Evolutionary conservation across 73 alveolate genomes (phyloP), one percentile per base, ranked within the genome.

Genomic region (Symbiodinium natans): DNA sequence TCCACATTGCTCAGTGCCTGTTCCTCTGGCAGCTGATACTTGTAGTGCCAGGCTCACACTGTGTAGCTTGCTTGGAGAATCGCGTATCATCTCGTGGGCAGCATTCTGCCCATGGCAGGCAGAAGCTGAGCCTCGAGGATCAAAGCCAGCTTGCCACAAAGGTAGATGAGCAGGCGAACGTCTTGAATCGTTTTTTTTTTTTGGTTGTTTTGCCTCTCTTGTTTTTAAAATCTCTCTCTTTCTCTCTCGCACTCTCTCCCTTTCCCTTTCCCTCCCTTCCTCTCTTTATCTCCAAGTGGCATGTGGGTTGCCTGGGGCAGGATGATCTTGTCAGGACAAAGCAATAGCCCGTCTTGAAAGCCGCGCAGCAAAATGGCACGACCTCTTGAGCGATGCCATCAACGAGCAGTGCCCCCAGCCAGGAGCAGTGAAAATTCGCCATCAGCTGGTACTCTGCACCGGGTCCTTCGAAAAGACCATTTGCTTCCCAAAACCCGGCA

Each of bases 281-380:
- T 6, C 59, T 46, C 59, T 46, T 13, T 13, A 46, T 6, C 59
- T 46, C 13, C 59, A 46, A 46, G 59, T 46, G 6, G 59, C 59
- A 46, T 46, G 59, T 13, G 6, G 21, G 59, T 13, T 13, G 13
- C 59, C 13, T 46, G 59, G 59, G n/a, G n/a, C n/a, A n/a, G n/a
- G n/a, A 25, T 48, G 63, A 48, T 17, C 29, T 9, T 8, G 41
- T 7, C 46, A 92, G 92, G 98, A 92, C 86, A 84, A 84, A 21
- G 92, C 83, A 48, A 52, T 92, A 25, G 98, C 98, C 0, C 39
- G 98, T 23, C 84, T 92, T 33, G 98, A 92, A 77, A 92, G 98
- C 63, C 92, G 92, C 25, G 98, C 98, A 2, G 98, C 98, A 48
- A 92, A 92, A 41, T 92, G 98, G 98, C 98, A 92, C 83, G 98